Evolutionary conservation across 1,139 yeast genomes (phyloP).

Genomic region (Meyerozyma smithsonii): DNA sequence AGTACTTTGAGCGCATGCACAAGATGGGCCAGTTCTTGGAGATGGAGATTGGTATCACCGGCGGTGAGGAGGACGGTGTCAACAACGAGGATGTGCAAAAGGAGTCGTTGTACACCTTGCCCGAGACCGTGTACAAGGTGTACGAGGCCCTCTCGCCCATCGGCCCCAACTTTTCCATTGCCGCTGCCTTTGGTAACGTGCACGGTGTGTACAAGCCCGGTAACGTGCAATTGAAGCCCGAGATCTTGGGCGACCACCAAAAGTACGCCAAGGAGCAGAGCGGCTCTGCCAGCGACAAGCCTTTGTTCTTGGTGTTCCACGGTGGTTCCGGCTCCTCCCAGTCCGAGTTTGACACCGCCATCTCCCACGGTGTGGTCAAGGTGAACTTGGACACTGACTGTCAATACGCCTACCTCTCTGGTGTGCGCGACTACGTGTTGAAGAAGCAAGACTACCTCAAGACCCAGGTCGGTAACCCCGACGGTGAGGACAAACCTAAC

Average conservation of each 20-base stretch:
- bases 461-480: slow-evolving; percentile 97
- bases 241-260: slow-evolving; percentile 95
- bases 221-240: slow-evolving; percentile 91
- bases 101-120: slow-evolving; percentile 86
- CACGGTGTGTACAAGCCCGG: slow-evolving; percentile 99
- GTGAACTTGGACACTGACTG: slow-evolving; percentile 99
- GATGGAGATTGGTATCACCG: slow-evolving; percentile 99
- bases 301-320: slow-evolving; percentile 98
- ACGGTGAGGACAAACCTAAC: slow-evolving; percentile 97
- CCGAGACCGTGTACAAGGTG: slow-evolving; percentile 92
- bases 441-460: slow-evolving; percentile 91
- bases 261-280: slow-evolving; percentile 66
- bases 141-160: slow-evolving; percentile 86
- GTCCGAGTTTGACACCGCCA: slow-evolving; percentile 87
- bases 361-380: slow-evolving; percentile 93
- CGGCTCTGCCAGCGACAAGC: slow-evolving; percentile 54
- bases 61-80: slow-evolving; percentile 99
- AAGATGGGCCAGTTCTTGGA: slow-evolving; percentile 97
- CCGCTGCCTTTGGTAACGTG: slow-evolving; percentile 99
- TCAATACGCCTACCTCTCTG: slow-evolving; percentile 93
- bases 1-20: slow-evolving; percentile 92
- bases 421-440: slow-evolving; percentile 96
- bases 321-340: slow-evolving; percentile 99
- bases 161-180: slow-evolving; percentile 97
- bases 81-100: slow-evolving; percentile 92